A percentile compares a stretch with the other conserved stretches of the same genome.
Conservation (phyloP, 1,139 yeast species). For the Geotrichum candidum region DNA sequence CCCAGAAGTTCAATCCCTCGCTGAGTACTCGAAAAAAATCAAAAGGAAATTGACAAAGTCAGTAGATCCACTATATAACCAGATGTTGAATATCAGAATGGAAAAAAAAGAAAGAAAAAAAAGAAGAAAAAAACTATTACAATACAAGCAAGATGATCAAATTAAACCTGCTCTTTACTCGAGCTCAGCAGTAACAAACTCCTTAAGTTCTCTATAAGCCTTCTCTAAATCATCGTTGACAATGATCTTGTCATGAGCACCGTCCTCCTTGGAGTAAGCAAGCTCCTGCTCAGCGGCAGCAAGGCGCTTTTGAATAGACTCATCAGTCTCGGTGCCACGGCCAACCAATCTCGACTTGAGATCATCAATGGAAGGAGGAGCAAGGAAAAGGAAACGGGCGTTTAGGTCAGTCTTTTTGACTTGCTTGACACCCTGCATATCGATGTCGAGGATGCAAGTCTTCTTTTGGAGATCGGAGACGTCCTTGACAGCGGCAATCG, state of each 20-base stretch:
- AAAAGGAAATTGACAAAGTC: too few relatives aligned
- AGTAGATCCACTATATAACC: too few relatives aligned
- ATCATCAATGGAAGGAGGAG: constrained; percentile 86
- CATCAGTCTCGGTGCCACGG: constrained; percentile 92
- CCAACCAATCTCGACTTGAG: constrained; percentile 67
- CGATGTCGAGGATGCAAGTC: constrained; percentile 88
- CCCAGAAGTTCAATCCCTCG: too few relatives aligned
- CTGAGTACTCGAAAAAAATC: too few relatives aligned
- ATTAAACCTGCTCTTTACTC: neutral
- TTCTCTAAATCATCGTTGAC: constrained; percentile 88
- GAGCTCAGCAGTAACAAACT: constrained; percentile 38
- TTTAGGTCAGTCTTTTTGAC: constrained; percentile 77
- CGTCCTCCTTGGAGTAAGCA: constrained; percentile 75
- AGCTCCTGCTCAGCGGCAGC: constrained; percentile 82
- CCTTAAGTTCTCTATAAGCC: constrained; percentile 77
- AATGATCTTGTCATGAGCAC: constrained; percentile 84
- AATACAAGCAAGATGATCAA: neutral
- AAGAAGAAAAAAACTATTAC: neutral
- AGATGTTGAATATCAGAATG: too few relatives aligned
- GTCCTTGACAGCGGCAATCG: constrained; percentile 75
- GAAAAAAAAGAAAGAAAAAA: neutral
- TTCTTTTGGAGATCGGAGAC: constrained; percentile 49
- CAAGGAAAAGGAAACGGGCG: constrained; percentile 78
- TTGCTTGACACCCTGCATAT: constrained; percentile 96
- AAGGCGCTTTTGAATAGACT: constrained; percentile 74